Conservation (phyloP, 495 filamentous ascomycete species). For the Tuber indicum region DNA sequence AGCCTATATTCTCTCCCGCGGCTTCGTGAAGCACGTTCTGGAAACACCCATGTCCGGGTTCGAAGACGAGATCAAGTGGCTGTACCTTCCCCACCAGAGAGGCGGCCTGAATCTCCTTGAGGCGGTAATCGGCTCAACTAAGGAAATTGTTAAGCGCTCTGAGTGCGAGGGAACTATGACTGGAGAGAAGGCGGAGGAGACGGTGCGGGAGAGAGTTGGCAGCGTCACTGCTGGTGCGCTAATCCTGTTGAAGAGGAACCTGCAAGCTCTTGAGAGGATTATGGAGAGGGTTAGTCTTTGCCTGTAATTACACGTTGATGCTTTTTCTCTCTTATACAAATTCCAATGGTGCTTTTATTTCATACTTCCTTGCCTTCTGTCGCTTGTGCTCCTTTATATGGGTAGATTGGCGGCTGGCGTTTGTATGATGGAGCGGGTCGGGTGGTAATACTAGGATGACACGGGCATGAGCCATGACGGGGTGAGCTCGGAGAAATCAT, state of each 20-base stretch:
- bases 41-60: slow-evolving; percentile 46
- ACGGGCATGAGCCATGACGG: not conserved
- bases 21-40: slow-evolving; percentile 51
- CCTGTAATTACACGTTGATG: not conserved
- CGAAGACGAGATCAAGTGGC: slow-evolving; percentile 49
- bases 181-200: slow-evolving; percentile 10
- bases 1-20: slow-evolving; percentile 51
- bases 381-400: not conserved
- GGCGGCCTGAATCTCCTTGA: slow-evolving; percentile 31
- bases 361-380: not conserved
- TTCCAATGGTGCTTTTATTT: not conserved
- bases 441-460: not conserved
- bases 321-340: not conserved
- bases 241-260: slow-evolving; percentile 44
- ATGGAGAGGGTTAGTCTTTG: slow-evolving; percentile 17
- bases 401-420: not conserved
- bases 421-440: not conserved
- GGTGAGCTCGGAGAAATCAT: not conserved
- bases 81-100: slow-evolving; percentile 47
- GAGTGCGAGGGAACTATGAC: slow-evolving; percentile 20
- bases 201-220: slow-evolving; percentile 19
- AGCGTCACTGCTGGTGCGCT: slow-evolving; percentile 43
- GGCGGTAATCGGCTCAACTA: slow-evolving; percentile 27
- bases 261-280: slow-evolving; percentile 44
- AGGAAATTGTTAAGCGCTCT: slow-evolving; percentile 18